phyloP scores from a whole-genome alignment of 306 rosid genomes.

The Fagus crenata region DNA sequence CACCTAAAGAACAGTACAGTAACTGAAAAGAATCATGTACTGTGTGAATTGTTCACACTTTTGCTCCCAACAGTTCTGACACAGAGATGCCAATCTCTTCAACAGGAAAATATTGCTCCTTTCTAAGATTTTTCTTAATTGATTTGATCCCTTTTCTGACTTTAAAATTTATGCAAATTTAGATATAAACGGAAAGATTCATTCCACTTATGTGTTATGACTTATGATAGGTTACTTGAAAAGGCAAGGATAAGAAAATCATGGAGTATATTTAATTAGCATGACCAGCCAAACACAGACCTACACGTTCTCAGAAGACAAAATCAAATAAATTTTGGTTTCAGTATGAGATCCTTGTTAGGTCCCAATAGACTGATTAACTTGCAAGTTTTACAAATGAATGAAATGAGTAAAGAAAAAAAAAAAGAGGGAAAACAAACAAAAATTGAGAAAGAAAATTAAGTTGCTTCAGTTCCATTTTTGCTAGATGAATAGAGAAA shows the following conservation, averaged over 20 bases:
- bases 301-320: neutral
- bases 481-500: neutral
- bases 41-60: constrained; percentile 32
- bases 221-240: constrained; percentile 9
- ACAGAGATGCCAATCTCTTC: constrained; percentile 34
- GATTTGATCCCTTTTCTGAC: constrained; percentile 25
- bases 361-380: neutral
- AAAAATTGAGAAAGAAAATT: neutral
- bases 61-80: constrained; percentile 33
- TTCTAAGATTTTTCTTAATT: constrained; percentile 33
- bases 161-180: constrained; percentile 23
- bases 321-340: neutral
- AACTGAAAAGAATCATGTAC: constrained; percentile 12
- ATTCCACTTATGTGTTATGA: constrained; percentile 3
- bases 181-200: constrained; percentile 25
- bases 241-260: constrained; percentile 12
- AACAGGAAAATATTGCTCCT: constrained; percentile 23
- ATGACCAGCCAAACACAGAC: neutral
- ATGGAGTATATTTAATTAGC: constrained; percentile 17
- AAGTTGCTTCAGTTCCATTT: constrained; percentile 18
- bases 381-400: constrained; percentile 1
- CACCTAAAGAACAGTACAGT: constrained; percentile 20
- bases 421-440: neutral
- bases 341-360: constrained; percentile 2
- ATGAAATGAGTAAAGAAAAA: neutral